phyloP scores from a whole-genome alignment of 2,329 filamentous ascomycete species.

The Hirsutella minnesotensis region DNA sequence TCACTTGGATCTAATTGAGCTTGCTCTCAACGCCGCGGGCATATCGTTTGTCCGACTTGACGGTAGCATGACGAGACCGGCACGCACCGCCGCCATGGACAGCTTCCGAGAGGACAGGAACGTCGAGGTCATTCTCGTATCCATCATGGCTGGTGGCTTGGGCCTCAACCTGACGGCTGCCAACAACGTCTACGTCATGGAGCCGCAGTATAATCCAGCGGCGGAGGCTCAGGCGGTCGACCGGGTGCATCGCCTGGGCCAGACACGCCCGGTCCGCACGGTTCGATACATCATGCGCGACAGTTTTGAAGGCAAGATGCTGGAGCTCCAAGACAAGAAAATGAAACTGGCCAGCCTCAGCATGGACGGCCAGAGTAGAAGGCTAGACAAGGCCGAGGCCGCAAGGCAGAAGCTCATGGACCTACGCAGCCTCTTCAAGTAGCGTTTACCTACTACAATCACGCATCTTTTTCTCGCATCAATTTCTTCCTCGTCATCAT shows the following conservation, averaged over 20 bases:
- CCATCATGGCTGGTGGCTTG: conserved; percentile 82
- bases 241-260: conserved; percentile 81
- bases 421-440: conserved; percentile 46
- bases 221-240: conserved; percentile 92
- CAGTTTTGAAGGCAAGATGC: conserved; percentile 92
- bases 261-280: conserved; percentile 79
- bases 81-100: conserved; percentile 65
- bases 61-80: conserved; percentile 69
- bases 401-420: conserved; percentile 52
- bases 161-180: conserved; percentile 83
- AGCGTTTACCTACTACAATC: no score
- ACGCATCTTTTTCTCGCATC: background rate
- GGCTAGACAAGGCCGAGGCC: conserved; percentile 36
- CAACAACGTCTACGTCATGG: conserved; percentile 90
- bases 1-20: conserved; percentile 83
- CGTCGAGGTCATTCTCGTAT: conserved; percentile 76
- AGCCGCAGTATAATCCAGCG: conserved; percentile 93
- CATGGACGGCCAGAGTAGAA: conserved; percentile 53
- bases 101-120: conserved; percentile 60
- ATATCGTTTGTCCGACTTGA: conserved; percentile 75
- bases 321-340: conserved; percentile 84
- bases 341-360: conserved; percentile 79
- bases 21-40: conserved; percentile 56
- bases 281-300: conserved; percentile 79
- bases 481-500: background rate